These are phyloP conservation scores for Trichopus zeylanicus DNA, from an alignment of 116 monocot genomes.

Conservation along the genomic window DNA sequence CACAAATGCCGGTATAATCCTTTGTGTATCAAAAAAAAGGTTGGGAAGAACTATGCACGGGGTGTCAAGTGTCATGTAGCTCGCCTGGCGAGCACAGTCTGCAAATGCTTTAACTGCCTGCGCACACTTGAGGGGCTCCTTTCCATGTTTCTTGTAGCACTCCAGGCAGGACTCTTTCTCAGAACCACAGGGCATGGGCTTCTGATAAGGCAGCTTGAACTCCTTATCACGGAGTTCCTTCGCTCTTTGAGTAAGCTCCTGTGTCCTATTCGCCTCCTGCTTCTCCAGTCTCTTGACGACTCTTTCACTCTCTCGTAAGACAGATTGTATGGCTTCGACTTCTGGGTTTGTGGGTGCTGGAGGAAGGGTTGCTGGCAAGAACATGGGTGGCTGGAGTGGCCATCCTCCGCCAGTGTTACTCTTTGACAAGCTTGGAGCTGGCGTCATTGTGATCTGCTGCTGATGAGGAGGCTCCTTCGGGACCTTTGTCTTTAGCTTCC, in stretches of 20 bases:
- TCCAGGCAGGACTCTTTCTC: conserved; percentile 59
- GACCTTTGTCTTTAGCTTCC: conserved; percentile 54
- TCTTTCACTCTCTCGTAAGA: conserved; percentile 58
- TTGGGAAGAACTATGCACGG: background rate
- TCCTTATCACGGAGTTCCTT: conserved; percentile 90
- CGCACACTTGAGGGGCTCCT: conserved; percentile 56
- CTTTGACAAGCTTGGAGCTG: conserved; percentile 11
- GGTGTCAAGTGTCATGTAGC: conserved; percentile 10
- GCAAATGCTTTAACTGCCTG: conserved; percentile 39
- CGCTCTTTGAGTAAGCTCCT: conserved; percentile 63
- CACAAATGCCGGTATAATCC: background rate
- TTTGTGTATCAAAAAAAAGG: background rate
- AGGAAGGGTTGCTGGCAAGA: conserved; percentile 25
- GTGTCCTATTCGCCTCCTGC: conserved; percentile 51
- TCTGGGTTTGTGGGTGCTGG: conserved; percentile 24
- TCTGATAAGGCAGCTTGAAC: conserved; percentile 84
- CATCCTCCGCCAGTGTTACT: conserved; percentile 13
- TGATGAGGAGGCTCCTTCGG: conserved; percentile 13
- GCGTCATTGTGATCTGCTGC: conserved; percentile 7
- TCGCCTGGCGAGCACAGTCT: conserved; percentile 55
- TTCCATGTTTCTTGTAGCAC: conserved; percentile 61
- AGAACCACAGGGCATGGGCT: conserved; percentile 48
- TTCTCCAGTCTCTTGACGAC: conserved; percentile 57
- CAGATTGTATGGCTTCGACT: conserved; percentile 58
- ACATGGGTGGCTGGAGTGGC: conserved; percentile 41